Evolutionary conservation across 371 early-diverging fungal genomes (phyloP).

Genomic region (Nematocida displodere): DNA sequence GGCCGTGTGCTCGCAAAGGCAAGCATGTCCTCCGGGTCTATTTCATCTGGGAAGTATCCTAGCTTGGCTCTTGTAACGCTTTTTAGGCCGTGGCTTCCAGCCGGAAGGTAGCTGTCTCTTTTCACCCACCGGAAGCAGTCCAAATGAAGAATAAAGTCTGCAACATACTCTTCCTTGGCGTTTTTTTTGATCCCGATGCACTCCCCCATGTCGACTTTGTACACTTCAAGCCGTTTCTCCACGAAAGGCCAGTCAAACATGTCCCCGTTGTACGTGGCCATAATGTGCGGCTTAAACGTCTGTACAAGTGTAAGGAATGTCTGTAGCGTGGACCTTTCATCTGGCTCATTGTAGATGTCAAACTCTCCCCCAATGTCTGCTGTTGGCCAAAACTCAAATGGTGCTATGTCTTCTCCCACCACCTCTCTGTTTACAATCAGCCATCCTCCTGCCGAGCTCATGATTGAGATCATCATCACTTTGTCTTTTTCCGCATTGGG

Average conservation of each 20-base stretch:
- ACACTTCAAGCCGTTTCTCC: slow-evolving; percentile 69
- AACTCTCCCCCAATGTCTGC: slow-evolving; percentile 85
- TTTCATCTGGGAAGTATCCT: slow-evolving; percentile 92
- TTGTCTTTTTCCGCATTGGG: slow-evolving; percentile 83
- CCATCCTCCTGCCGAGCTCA: slow-evolving; percentile 70
- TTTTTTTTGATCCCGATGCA: slow-evolving; percentile 76
- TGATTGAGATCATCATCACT: slow-evolving; percentile 96
- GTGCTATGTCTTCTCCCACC: slow-evolving; percentile 85
- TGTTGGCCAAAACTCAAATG: slow-evolving; percentile 93
- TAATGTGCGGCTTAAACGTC: slow-evolving; percentile 76
- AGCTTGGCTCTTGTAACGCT: slow-evolving; percentile 90
- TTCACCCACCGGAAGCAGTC: slow-evolving; percentile 98
- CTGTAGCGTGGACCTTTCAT: slow-evolving; percentile 74
- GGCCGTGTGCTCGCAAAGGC: slow-evolving; percentile 82
- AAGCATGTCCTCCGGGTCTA: slow-evolving; percentile 96
- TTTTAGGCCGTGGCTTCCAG: slow-evolving; percentile 87
- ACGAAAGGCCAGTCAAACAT: slow-evolving; percentile 99
- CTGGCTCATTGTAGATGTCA: slow-evolving; percentile 82
- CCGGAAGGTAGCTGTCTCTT: slow-evolving; percentile 93
- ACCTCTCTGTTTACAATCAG: slow-evolving; percentile 92
- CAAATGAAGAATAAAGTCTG: slow-evolving; percentile 79
- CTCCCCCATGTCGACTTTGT: slow-evolving; percentile 64
- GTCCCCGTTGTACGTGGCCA: slow-evolving; percentile 97
- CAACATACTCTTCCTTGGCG: slow-evolving; percentile 65
- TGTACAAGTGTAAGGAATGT: slow-evolving; percentile 86